These are phyloP conservation scores for Selenicereus undatus DNA, from an alignment of 148 eudicot genomes.

Conservation along the genomic window DNA sequence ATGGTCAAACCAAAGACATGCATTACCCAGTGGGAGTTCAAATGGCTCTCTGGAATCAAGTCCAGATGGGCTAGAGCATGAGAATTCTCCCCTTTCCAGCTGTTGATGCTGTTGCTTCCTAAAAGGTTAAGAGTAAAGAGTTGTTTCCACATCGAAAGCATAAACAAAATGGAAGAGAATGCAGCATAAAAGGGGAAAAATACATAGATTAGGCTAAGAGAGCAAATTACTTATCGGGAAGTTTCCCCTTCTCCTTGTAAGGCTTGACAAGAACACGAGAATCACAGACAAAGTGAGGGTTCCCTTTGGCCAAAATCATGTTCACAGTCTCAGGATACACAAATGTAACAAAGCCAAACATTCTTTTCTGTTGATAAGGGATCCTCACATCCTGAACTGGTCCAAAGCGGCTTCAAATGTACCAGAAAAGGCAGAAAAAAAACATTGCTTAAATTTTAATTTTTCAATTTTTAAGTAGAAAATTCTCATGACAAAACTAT, in stretches of 20 bases:
- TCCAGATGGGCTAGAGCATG: slow-evolving; percentile 70
- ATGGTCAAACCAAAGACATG: background rate
- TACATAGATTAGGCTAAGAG: background rate
- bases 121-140: background rate
- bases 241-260: slow-evolving; percentile 92
- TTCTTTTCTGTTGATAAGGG: slow-evolving; percentile 92
- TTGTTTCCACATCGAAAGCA: slow-evolving; percentile 3
- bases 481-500: background rate
- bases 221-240: slow-evolving; percentile 55
- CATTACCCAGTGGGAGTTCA: slow-evolving; percentile 56
- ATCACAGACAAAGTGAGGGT: slow-evolving; percentile 95
- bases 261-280: slow-evolving; percentile 98
- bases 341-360: slow-evolving; percentile 97
- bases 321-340: slow-evolving; percentile 77
- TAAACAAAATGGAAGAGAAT: background rate
- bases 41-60: slow-evolving; percentile 56
- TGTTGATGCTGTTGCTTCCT: slow-evolving; percentile 55
- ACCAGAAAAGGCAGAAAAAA: slow-evolving; percentile 8
- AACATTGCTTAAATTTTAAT: background rate
- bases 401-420: slow-evolving; percentile 62
- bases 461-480: background rate
- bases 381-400: slow-evolving; percentile 98
- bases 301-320: slow-evolving; percentile 82
- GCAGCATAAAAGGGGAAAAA: background rate
- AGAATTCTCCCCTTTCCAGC: slow-evolving; percentile 61